A percentile compares a stretch with the other conserved stretches of the same genome.
Conservation (phyloP, 2,329 filamentous ascomycete genomes). For the Plectosphaerella plurivora region DNA sequence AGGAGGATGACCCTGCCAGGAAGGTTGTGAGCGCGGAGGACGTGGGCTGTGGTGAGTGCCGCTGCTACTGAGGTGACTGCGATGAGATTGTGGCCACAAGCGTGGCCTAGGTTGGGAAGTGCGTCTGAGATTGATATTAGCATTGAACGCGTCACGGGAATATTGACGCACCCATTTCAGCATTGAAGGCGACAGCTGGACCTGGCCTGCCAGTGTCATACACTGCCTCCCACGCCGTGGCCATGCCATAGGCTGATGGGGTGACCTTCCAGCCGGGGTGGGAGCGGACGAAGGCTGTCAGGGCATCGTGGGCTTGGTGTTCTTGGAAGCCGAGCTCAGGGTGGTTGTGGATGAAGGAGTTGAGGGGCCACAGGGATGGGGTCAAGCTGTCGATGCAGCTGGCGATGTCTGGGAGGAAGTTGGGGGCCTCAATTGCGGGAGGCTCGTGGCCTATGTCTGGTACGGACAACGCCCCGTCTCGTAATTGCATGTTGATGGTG, state of each 20-base stretch:
- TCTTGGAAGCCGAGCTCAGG: constrained; percentile 24
- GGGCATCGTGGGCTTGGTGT: constrained; percentile 27
- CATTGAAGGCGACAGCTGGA: constrained; percentile 41
- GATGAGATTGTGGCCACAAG: constrained; percentile 35
- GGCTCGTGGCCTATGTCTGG: too few species aligned
- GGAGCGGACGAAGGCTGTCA: constrained; percentile 41
- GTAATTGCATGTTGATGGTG: background rate
- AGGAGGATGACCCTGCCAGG: constrained; percentile 40
- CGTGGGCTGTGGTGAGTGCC: constrained; percentile 39
- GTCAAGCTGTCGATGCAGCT: background rate
- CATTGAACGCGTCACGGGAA: constrained; percentile 28
- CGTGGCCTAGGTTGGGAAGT: constrained; percentile 28
- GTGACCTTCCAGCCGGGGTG: constrained; percentile 45
- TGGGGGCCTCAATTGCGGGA: background rate
- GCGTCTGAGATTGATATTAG: constrained; percentile 14
- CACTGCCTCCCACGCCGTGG: constrained; percentile 48
- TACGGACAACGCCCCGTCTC: too few species aligned
- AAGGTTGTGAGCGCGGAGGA: constrained; percentile 34
- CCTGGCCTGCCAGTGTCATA: constrained; percentile 32
- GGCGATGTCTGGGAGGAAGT: constrained; percentile 4
- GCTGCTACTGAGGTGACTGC: constrained; percentile 40
- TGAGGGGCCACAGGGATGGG: constrained; percentile 9
- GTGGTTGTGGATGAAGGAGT: constrained; percentile 16
- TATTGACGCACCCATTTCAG: constrained; percentile 40
- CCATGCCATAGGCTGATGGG: constrained; percentile 43